phyloP scores from a whole-genome alignment of 2,329 filamentous ascomycete genomes.

The Apiospora hydei region DNA sequence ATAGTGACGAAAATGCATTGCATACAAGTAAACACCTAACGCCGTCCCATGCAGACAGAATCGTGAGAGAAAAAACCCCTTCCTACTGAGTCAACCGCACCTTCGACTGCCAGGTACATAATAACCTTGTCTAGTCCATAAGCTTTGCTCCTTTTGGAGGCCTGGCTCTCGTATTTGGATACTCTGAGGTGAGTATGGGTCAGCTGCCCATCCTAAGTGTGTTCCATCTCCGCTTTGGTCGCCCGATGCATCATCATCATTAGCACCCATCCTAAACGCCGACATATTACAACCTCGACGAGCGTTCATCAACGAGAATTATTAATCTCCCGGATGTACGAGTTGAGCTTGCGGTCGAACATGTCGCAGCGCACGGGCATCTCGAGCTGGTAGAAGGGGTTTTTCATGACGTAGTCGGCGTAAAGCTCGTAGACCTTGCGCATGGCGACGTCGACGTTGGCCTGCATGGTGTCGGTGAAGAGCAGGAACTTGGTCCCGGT shows the following conservation, averaged over 20 bases:
- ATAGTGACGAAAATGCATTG: neutral
- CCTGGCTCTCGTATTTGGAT: neutral
- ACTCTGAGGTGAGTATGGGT: neutral
- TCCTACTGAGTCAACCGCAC: neutral
- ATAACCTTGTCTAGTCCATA: neutral
- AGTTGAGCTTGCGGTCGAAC: constrained; percentile 86
- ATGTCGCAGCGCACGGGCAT: constrained; percentile 97
- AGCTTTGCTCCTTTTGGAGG: neutral
- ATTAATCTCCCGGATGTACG: constrained; percentile 79
- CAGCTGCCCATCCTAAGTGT: neutral
- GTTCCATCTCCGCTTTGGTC: neutral
- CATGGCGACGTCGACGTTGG: constrained; percentile 85
- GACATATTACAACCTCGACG: neutral
- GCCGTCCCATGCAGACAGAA: constrained; percentile 23
- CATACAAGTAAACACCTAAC: constrained; percentile 23
- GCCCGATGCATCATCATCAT: constrained; percentile 28
- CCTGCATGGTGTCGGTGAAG: constrained; percentile 89
- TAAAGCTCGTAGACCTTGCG: constrained; percentile 92
- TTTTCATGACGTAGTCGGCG: constrained; percentile 98
- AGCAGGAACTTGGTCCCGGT: constrained; percentile 96
- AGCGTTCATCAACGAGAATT: constrained; percentile 56
- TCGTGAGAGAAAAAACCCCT: constrained; percentile 23
- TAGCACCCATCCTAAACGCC: neutral
- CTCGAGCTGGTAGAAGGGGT: constrained; percentile 97
- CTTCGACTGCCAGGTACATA: neutral